Evolutionary conservation across 768 basidiomycete species (phyloP), one percentile per base, ranked within the genome.

Genomic region (Trametes sanguinea): DNA sequence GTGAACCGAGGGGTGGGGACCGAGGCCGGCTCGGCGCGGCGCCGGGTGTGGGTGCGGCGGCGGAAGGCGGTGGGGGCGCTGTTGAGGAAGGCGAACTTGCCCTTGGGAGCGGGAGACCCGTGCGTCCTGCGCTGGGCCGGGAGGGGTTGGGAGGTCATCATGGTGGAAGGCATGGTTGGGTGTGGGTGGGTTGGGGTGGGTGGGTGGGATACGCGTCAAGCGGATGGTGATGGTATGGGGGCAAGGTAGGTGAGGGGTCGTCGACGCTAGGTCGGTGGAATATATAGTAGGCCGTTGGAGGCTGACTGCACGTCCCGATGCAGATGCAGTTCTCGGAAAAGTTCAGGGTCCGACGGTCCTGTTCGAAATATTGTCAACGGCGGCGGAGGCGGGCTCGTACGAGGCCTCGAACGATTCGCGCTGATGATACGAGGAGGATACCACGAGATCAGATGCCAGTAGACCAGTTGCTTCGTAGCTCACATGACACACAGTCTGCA

Each of bases 81-180:
- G 14, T 5, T n/a, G 42, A 13, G 14, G 42, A n/a, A 27, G 13
- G 56, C 48, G 42, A n/a, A 42, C 6, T 44, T 57, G 27, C 37
- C 6, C 46, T 57, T 57, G 37, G 56, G 56, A 4, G 56, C 46
- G 47, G 56, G 56, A 11, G 56, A 57, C 56, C 56, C 37, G 47
- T 48, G 56, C 56, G 33, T 17, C 56, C 46, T 57, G 56, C 46
- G 56, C 46, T 48, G 37, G 56, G 56, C 46, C 37, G 47, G 47
- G 44, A 17, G 33, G 27, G 37, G 13, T 9, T 10, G 47, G 56
- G 35, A 29, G 45, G 48, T 5, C 22, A 39, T 30, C 27, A 47
- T 8, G 47, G 47, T 57, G 14, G 47, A 40, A 27, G 56, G 42
- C 10, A 13, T 50, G 48, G 17, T 27, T 48, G 46, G 46, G 40